These are phyloP conservation scores for Pythium phragmitis DNA, from an alignment of 352 stramenopile genomes.

Conservation along the genomic window DNA sequence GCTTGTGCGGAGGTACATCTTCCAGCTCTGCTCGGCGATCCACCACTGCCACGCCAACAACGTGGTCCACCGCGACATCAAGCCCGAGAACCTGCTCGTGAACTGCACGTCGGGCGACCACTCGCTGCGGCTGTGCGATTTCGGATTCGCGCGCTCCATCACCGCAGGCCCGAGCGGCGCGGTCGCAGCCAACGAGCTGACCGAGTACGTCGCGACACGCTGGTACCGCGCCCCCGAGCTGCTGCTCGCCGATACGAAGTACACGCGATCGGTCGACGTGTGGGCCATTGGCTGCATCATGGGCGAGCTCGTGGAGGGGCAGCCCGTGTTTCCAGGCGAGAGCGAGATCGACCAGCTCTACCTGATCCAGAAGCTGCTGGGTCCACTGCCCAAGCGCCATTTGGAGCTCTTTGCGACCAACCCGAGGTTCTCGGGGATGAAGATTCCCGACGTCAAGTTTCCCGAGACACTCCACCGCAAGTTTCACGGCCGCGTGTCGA, in stretches of 20 bases:
- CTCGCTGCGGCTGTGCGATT: slow-evolving; percentile 98
- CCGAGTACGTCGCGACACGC: slow-evolving; percentile 98
- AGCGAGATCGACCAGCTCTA: slow-evolving; percentile 99
- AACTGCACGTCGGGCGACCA: slow-evolving; percentile 93
- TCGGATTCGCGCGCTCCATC: slow-evolving; percentile 93
- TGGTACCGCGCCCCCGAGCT: slow-evolving; percentile 99
- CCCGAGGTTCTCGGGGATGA: slow-evolving; percentile 89
- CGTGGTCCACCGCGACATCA: slow-evolving; percentile 99
- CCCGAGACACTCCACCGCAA: slow-evolving; percentile 91
- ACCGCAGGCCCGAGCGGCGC: slow-evolving; percentile 32
- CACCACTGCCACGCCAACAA: slow-evolving; percentile 96
- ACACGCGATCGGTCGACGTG: slow-evolving; percentile 95
- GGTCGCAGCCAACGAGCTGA: slow-evolving; percentile 90
- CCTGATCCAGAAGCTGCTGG: slow-evolving; percentile 98
- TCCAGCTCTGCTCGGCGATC: slow-evolving; percentile 96
- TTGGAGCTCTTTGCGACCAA: slow-evolving; percentile 92
- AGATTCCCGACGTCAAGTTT: slow-evolving; percentile 91
- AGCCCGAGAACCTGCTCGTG: slow-evolving; percentile 98
- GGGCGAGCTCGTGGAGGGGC: slow-evolving; percentile 95
- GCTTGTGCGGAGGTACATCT: slow-evolving; percentile 98
- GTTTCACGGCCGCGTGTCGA: slow-evolving; percentile 86
- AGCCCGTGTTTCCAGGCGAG: slow-evolving; percentile 98
- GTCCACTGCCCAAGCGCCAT: slow-evolving; percentile 92
- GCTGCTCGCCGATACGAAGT: slow-evolving; percentile 98
- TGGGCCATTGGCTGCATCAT: slow-evolving; percentile 98